Evolutionary conservation across 495 filamentous ascomycete genomes (phyloP).

Genomic region (Xylaria curta): DNA sequence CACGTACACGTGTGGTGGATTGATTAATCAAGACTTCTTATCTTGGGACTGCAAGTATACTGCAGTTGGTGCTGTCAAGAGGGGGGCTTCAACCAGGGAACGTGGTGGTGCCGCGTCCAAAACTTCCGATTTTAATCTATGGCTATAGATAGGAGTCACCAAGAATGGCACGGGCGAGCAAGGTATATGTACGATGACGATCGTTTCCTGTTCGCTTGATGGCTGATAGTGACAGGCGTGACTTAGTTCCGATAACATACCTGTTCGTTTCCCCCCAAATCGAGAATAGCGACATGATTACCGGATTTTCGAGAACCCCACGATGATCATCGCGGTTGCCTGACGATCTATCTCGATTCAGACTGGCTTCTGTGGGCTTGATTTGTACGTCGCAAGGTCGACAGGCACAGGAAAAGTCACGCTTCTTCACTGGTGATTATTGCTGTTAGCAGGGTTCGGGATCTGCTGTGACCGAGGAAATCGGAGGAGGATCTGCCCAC

Average conservation of each 20-base stretch:
- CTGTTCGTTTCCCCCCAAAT: background rate
- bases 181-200: constrained; percentile 17
- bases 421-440: background rate
- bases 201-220: constrained; percentile 20
- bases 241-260: background rate
- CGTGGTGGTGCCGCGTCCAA: background rate
- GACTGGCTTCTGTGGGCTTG: background rate
- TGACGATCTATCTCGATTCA: background rate
- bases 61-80: background rate
- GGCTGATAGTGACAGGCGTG: too few relatives aligned
- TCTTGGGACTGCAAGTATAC: background rate
- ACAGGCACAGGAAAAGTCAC: background rate
- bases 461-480: background rate
- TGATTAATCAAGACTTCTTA: background rate
- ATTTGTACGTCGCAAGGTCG: background rate
- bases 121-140: constrained; percentile 12
- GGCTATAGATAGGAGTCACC: background rate
- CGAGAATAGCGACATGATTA: background rate
- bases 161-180: background rate
- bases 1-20: background rate
- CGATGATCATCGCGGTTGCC: background rate
- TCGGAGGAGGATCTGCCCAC: too few relatives aligned
- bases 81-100: background rate
- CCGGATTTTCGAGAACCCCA: background rate
- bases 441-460: background rate